phyloP scores from a whole-genome alignment of 2,329 filamentous ascomycete species.

The Penicillium corylophilum region DNA sequence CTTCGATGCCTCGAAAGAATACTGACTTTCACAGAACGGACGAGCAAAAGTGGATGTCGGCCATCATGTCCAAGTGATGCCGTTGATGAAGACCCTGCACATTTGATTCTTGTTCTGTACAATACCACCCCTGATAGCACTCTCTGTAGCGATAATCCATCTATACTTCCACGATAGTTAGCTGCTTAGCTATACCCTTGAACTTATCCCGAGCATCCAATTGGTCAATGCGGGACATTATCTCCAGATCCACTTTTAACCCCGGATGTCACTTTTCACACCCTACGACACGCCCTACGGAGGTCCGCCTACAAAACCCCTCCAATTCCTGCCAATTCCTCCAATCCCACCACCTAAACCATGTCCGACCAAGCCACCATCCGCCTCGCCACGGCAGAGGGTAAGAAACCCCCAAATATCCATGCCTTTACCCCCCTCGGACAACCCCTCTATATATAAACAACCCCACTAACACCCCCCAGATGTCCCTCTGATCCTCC shows the following conservation, averaged over 20 bases:
- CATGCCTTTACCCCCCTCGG: not conserved
- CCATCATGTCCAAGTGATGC: slow-evolving; percentile 57
- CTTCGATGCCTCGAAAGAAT: not conserved
- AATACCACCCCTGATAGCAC: slow-evolving; percentile 15
- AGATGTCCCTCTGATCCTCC: slow-evolving; percentile 82
- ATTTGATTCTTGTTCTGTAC: slow-evolving; percentile 10
- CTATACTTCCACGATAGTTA: not conserved
- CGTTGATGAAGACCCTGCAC: slow-evolving; percentile 2
- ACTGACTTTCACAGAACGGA: slow-evolving; percentile 56
- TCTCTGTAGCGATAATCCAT: slow-evolving; percentile 11
- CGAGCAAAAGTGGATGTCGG: slow-evolving; percentile 82
- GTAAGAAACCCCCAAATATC: slow-evolving; percentile 16
- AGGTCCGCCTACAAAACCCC: not conserved
- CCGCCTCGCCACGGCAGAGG: slow-evolving; percentile 42
- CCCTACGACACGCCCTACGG: not conserved
- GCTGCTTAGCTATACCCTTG: no score
- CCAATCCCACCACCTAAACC: not conserved
- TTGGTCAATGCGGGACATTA: not conserved
- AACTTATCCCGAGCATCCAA: not conserved
- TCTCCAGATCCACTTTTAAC: not conserved
- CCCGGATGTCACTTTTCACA: not conserved
- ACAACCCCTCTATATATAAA: not conserved
- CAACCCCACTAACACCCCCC: slow-evolving; percentile 9
- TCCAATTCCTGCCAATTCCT: not conserved
- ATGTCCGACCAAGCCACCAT: slow-evolving; percentile 41